Conservation (phyloP, 805 yeast species). For the Ogataea chonburiensis region DNA sequence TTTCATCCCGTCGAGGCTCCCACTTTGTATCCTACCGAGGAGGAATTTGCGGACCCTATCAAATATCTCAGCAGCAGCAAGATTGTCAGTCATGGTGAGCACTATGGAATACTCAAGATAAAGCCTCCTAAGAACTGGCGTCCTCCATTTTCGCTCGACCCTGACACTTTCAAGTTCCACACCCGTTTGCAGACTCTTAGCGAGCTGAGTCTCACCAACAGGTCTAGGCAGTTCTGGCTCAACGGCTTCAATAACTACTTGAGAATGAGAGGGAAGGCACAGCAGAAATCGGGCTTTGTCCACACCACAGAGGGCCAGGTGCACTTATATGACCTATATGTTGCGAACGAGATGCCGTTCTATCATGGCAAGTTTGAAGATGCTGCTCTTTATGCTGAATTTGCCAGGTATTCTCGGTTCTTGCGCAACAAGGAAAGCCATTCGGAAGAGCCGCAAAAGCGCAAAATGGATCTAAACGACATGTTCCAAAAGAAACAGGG, state of each 20-base stretch:
- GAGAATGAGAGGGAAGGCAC: conserved; percentile 40
- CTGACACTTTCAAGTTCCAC: conserved; percentile 55
- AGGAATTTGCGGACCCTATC: conserved; percentile 51
- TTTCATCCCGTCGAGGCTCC: conserved; percentile 41
- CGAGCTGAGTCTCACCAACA: conserved; percentile 59
- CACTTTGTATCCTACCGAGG: conserved; percentile 42
- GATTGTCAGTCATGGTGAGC: conserved; percentile 40
- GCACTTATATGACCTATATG: conserved; percentile 35
- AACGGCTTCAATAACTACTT: conserved; percentile 60
- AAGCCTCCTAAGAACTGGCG: conserved; percentile 53
- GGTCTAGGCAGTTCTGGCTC: conserved; percentile 61
- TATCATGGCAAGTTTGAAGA: conserved; percentile 14
- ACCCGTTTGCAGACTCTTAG: conserved; percentile 67
- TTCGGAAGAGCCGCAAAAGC: conserved; percentile 1
- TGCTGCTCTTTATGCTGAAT: conserved; percentile 12
- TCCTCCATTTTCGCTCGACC: conserved; percentile 56
- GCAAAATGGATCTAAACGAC: conserved; percentile 6
- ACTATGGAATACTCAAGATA: conserved; percentile 52
- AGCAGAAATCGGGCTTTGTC: conserved; percentile 18
- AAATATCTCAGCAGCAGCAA: conserved; percentile 44
- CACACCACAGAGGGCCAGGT: conserved; percentile 12
- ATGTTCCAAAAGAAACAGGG: conserved; percentile 11
- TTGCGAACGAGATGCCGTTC: conserved; percentile 10
- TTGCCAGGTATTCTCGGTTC: conserved; percentile 22
- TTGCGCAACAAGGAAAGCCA: conserved; percentile 15